Evolutionary conservation across 2,329 filamentous ascomycete species (phyloP).

Genomic region (Teratosphaeria viscida): DNA sequence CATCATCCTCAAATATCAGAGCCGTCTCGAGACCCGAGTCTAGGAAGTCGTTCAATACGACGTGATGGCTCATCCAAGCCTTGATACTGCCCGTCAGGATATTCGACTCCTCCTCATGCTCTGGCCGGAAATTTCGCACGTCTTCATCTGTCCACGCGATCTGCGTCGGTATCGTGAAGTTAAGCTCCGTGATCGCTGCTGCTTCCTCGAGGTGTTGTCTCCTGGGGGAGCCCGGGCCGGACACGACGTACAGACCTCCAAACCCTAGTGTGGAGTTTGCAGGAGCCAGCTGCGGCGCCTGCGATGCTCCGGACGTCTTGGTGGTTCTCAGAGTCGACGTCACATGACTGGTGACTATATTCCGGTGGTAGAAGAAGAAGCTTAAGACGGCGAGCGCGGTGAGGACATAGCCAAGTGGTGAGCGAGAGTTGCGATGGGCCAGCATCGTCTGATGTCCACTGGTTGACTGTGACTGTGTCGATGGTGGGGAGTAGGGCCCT

Average conservation of each 20-base stretch:
- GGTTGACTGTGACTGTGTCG: background rate
- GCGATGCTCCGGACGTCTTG: background rate
- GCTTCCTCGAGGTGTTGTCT: slow-evolving; percentile 25
- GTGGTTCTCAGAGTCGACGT: background rate
- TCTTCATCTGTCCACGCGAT: slow-evolving; percentile 26
- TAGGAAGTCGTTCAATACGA: slow-evolving; percentile 27
- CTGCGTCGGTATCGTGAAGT: slow-evolving; percentile 27
- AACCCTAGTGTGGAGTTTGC: slow-evolving; percentile 23
- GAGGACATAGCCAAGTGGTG: slow-evolving; percentile 1
- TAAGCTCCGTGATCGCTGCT: slow-evolving; percentile 28
- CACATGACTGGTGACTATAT: background rate
- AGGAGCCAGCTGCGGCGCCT: background rate
- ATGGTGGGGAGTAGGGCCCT: background rate
- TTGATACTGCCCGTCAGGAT: slow-evolving; percentile 26
- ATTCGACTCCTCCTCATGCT: slow-evolving; percentile 16
- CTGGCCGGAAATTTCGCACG: slow-evolving; percentile 16
- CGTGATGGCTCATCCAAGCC: slow-evolving; percentile 31
- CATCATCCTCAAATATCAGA: slow-evolving; percentile 35
- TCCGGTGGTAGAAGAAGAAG: background rate
- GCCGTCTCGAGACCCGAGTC: slow-evolving; percentile 31
- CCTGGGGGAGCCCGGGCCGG: slow-evolving; percentile 24
- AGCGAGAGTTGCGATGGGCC: slow-evolving; percentile 1
- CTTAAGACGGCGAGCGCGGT: background rate
- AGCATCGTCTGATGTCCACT: background rate
- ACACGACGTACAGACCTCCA: slow-evolving; percentile 30